Evolutionary conservation across 257 asterid species (phyloP).

Genomic region (Catharanthus roseus): DNA sequence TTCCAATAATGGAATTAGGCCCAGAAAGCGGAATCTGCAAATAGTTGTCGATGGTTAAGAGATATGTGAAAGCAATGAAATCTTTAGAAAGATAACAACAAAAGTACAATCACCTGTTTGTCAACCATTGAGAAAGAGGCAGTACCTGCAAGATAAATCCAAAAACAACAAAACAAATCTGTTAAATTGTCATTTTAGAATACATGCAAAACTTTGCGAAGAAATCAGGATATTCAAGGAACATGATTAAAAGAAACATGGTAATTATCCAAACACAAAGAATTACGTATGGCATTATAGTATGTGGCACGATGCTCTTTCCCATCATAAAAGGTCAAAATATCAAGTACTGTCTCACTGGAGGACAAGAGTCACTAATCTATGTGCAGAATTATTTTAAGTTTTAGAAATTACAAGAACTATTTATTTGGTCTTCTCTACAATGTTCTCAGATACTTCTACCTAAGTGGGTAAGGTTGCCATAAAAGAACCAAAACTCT

Average conservation of each 20-base stretch:
- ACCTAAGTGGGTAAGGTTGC: too few relatives aligned
- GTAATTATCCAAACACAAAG: neutral
- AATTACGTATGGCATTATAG: neutral
- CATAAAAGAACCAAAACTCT: too few relatives aligned
- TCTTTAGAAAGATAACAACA: conserved; percentile 1
- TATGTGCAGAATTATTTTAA: neutral
- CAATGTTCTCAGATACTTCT: too few relatives aligned
- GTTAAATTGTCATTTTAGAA: neutral
- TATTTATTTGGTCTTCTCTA: too few relatives aligned
- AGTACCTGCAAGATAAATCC: conserved; percentile 47
- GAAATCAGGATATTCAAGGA: neutral
- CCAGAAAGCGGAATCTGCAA: conserved; percentile 84
- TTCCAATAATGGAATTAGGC: conserved; percentile 74
- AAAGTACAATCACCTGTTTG: conserved; percentile 46
- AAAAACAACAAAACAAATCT: neutral
- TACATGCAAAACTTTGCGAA: neutral
- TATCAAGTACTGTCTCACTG: neutral
- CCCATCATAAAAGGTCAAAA: neutral
- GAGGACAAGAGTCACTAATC: neutral
- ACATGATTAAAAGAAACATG: neutral
- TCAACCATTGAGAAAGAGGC: conserved; percentile 63
- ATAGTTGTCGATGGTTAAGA: neutral
- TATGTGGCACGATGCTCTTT: neutral
- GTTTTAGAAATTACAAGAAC: neutral
- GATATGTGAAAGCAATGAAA: neutral